phyloP scores from a whole-genome alignment of 768 basidiomycete species.

The Naganishia antarctica region DNA sequence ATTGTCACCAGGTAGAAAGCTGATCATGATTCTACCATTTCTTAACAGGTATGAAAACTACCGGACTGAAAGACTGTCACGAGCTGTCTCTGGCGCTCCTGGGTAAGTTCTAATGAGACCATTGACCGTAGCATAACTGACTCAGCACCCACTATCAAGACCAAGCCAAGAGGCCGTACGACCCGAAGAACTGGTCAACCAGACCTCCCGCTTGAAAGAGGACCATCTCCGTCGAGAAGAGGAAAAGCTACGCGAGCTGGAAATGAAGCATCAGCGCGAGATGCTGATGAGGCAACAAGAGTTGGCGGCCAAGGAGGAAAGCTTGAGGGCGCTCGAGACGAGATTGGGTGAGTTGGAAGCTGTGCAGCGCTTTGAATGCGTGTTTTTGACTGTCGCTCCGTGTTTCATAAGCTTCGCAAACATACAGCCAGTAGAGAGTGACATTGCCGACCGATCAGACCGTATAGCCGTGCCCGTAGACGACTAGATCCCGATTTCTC shows the following conservation, averaged over 20 bases:
- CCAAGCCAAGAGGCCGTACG: slow-evolving; percentile 59
- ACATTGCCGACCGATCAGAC: background rate
- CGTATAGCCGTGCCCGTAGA: too few species aligned
- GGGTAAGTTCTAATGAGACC: slow-evolving; percentile 54
- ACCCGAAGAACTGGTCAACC: slow-evolving; percentile 93
- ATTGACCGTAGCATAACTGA: background rate
- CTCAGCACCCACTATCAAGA: background rate
- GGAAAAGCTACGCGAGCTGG: slow-evolving; percentile 97
- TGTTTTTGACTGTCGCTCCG: background rate
- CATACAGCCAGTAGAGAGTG: slow-evolving; percentile 6
- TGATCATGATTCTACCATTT: background rate
- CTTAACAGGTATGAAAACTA: slow-evolving; percentile 64
- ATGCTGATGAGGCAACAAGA: slow-evolving; percentile 97
- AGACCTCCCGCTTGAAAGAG: slow-evolving; percentile 95
- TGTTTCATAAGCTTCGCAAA: background rate
- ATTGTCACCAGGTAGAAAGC: background rate
- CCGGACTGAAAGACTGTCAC: slow-evolving; percentile 92
- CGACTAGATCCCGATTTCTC: too few species aligned
- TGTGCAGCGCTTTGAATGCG: background rate
- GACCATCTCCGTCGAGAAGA: slow-evolving; percentile 95
- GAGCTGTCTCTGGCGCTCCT: slow-evolving; percentile 75
- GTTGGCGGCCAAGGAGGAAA: slow-evolving; percentile 87
- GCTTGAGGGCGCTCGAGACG: slow-evolving; percentile 47
- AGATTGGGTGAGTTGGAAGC: slow-evolving; percentile 41
- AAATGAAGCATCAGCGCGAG: slow-evolving; percentile 95